Evolutionary conservation across 805 yeast species (phyloP), one percentile per base, ranked within the genome.

Genomic region (Teunomyces kruisii): DNA sequence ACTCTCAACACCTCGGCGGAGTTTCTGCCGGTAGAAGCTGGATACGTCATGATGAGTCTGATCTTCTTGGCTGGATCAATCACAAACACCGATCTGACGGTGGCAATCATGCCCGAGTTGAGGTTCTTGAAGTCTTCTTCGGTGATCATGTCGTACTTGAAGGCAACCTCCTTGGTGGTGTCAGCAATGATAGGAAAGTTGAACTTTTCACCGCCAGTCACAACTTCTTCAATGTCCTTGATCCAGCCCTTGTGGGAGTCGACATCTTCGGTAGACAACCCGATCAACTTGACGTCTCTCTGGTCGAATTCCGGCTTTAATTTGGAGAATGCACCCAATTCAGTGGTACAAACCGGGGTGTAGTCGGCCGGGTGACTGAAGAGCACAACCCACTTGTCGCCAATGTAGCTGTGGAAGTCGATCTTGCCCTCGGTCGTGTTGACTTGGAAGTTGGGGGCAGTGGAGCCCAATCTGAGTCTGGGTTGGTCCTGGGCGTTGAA

Each of bases 311-410:
- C 88, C 10, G 86, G 85, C 59, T 83, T 81, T 59, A 84, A 70
- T 59, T 80, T 78, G 52, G 88, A 84, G 58, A 84, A 83, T 6
- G 88, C 89, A 51, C 89, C 89, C 48, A 84, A 72, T 64, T 84
- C 90, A 42, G 90, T 84, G 51, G 89, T 84, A 64, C 90, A 84
- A 39, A 84, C 87, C 29, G 90, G 90, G 15, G 90, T 84, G 72
- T 80, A 84, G 62, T 84, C 89, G 52, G 83, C 88, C 45, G 90
- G 90, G 61, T 84, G 89, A 27, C 86, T 80, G 68, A 84, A 84
- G 50, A 84, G 74, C 32, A 84, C 80, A 38, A 74, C 75, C 89
- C 90, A 84, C 46, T 74, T 66, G 58, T 75, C 72, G 29, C 83
- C 86, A 46, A 79, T 72, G 66, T 67, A 84, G 48, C 80, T 78